A percentile compares a stretch with the other conserved stretches of the same genome.
These are phyloP conservation scores for Ascochyta fabae DNA, from an alignment of 2,329 filamentous ascomycete species.

Conservation along the genomic window DNA sequence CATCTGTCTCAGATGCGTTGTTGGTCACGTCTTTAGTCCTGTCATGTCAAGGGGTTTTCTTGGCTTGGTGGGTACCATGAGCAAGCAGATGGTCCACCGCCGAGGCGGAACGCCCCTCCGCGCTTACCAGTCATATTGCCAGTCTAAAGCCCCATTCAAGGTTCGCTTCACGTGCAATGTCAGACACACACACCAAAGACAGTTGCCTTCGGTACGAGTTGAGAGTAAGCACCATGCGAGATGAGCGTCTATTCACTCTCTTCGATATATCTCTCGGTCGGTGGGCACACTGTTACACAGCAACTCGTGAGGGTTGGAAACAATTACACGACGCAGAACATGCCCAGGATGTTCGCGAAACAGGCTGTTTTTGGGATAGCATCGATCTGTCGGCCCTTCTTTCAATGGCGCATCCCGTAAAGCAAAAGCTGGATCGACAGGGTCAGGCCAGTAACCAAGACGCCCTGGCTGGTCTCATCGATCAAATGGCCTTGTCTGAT, in stretches of 20 bases:
- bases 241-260: constrained; percentile 6
- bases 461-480: constrained; percentile 28
- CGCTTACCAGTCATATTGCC: constrained; percentile 38
- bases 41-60: constrained; percentile 8
- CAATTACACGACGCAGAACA: constrained; percentile 8
- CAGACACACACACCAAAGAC: constrained; percentile 10
- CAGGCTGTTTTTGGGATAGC: constrained; percentile 24
- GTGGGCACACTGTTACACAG: constrained; percentile 23
- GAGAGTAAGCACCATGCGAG: background rate
- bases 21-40: constrained; percentile 8
- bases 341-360: constrained; percentile 34
- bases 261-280: constrained; percentile 26
- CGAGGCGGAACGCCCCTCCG: constrained; percentile 31
- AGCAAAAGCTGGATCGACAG: constrained; percentile 20
- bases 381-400: constrained; percentile 19
- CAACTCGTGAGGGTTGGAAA: background rate
- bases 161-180: constrained; percentile 25
- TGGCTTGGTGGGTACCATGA: constrained; percentile 1
- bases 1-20: constrained; percentile 30
- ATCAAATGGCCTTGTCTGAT: constrained; percentile 34
- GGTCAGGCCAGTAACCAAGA: constrained; percentile 26
- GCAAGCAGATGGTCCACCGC: constrained; percentile 3
- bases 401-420: constrained; percentile 9
- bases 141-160: constrained; percentile 14
- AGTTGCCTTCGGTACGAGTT: background rate